Percentiles rank a stretch among this genome's conserved stretches.
These are phyloP conservation scores for Chaetomidium leptoderma DNA, from an alignment of 495 filamentous ascomycete species.

Conservation along the genomic window DNA sequence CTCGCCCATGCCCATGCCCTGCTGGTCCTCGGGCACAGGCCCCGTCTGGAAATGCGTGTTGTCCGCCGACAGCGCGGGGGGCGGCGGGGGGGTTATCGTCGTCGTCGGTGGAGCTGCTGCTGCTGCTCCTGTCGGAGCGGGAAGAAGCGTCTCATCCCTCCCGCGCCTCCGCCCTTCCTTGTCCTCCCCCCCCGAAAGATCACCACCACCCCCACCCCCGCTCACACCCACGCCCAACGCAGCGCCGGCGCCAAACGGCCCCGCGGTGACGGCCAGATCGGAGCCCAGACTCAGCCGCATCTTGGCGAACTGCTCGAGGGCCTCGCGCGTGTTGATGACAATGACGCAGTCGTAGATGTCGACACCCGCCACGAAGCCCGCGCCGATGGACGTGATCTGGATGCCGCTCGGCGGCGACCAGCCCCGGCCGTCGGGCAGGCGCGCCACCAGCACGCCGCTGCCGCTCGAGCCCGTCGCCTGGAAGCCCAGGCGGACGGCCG, in stretches of 20 bases:
- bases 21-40: constrained; percentile 8
- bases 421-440: constrained; percentile 62
- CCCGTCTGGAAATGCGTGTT: constrained; percentile 20
- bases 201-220: no score
- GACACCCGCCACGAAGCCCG: constrained; percentile 73
- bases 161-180: no score
- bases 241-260: constrained; percentile 67
- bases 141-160: no score
- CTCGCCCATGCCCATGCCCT: constrained; percentile 3
- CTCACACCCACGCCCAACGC: constrained; percentile 51
- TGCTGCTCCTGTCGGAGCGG: no score
- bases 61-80: constrained; percentile 18
- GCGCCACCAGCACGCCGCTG: constrained; percentile 66
- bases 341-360: constrained; percentile 84
- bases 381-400: constrained; percentile 67
- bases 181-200: no score
- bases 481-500: constrained; percentile 74
- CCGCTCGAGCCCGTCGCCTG: constrained; percentile 75
- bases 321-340: constrained; percentile 71
- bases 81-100: not conserved
- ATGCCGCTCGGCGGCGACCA: constrained; percentile 78
- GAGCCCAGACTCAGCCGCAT: constrained; percentile 69
- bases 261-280: constrained; percentile 69
- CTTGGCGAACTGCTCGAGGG: constrained; percentile 67
- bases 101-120: not conserved